These are phyloP conservation scores for Linnemannia schmuckeri DNA, from an alignment of 192 early-diverging fungal species.

Conservation along the genomic window DNA sequence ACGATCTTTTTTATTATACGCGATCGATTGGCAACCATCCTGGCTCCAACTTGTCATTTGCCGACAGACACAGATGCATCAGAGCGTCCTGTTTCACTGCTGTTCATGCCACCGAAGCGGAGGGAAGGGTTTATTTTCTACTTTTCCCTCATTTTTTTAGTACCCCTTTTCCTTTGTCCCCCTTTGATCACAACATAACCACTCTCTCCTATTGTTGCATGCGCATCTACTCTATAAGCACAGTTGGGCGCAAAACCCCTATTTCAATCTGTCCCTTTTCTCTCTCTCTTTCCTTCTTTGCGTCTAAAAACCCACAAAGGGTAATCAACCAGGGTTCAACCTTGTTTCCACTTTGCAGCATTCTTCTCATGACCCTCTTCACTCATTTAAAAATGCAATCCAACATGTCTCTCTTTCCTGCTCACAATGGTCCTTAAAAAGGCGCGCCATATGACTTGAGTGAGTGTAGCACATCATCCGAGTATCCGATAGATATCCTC, in stretches of 20 bases:
- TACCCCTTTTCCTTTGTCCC: neutral
- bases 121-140: neutral
- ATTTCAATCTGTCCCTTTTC: neutral
- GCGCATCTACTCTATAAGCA: neutral
- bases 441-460: neutral
- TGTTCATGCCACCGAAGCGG: neutral
- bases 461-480: neutral
- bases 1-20: too few relatives aligned
- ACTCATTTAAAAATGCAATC: neutral
- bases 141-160: neutral
- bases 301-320: neutral
- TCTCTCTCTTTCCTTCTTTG: neutral
- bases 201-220: neutral
- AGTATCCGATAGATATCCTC: neutral
- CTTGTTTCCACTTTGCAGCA: neutral
- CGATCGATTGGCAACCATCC: too few relatives aligned
- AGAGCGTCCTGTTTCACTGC: neutral
- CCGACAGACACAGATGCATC: neutral
- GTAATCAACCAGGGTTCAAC: neutral
- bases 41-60: neutral
- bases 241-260: neutral
- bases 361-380: slow-evolving; percentile 6
- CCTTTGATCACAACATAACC: neutral
- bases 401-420: slow-evolving; percentile 10
- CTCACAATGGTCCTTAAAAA: neutral